Base-by-base conservation (phyloP, 1,139 yeast genomes). In the Yamadazyma aaseri region DNA sequence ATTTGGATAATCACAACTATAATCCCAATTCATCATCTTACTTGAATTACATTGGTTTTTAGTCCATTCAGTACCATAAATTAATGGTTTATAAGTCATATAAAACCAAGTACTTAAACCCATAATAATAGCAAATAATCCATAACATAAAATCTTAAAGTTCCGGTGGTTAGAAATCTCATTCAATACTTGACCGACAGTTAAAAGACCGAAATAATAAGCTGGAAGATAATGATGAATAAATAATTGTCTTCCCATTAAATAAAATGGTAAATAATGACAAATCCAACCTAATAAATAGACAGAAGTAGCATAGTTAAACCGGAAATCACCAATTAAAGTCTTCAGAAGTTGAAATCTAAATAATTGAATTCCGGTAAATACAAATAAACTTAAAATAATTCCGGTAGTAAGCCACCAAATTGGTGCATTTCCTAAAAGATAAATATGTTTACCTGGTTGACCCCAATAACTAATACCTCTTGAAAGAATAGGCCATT, bases 381-480 rank as follows among this genome's bases (percentile, higher is more conserved):
- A 79, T 15, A 77, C 50, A 3, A 59, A 63, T 50, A 85, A 86
- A 1, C 75, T 60, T 10, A 70, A 60, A 43, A 86, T 64, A 17
- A 78, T 58, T 10, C 73, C 70, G 23, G 95, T 67, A n/a, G 83
- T 73, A 4, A 84, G 57, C 92, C 95, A 90, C 97, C 97, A 94
- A 28, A 82, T 69, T 33, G 86, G 76, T 14, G 92, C 90, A 56
- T 94, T 94, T 56, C 99, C 99, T 30, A 92, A 56, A 44, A 94
- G 72, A 58, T 92, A 94, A 28, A 92, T 79, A 57, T 86, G 95
- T 46, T 73, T 76, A 56, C 83, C 72, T 41, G 85, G 79, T 50
- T 73, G 71, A 46, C 75, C 81, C 97, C 97, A 92, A 68, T 92
- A 94, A 63, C 87, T 87, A 61, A 94, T 92, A 58, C 98, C 98